A percentile compares a stretch with the other conserved stretches of the same genome.
phyloP scores from a whole-genome alignment of 768 basidiomycete genomes.

The Suillus ampliporus region DNA sequence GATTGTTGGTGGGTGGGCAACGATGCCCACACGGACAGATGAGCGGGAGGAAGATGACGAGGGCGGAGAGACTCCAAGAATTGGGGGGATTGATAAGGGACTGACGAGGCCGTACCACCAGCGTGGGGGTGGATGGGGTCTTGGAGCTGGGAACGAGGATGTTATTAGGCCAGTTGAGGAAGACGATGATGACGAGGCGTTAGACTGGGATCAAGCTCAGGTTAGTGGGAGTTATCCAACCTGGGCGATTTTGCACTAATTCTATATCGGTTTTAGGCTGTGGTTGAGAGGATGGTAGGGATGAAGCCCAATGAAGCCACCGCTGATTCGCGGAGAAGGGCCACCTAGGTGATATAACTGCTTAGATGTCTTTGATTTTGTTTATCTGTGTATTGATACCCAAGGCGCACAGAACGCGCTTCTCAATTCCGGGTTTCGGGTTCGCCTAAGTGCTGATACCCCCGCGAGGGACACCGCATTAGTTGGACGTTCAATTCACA shows the following conservation, averaged over 20 bases:
- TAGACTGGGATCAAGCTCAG: constrained; percentile 78
- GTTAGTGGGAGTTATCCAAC: constrained; percentile 34
- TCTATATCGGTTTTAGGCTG: constrained; percentile 42
- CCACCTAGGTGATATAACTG: constrained; percentile 18
- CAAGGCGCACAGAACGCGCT: too few species aligned
- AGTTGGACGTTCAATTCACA: neutral
- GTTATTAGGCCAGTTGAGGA: constrained; percentile 51
- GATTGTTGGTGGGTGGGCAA: constrained; percentile 32
- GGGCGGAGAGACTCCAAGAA: constrained; percentile 62
- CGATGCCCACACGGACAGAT: constrained; percentile 38
- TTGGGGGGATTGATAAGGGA: constrained; percentile 48
- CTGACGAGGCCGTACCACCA: constrained; percentile 22
- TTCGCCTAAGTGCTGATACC: too few species aligned
- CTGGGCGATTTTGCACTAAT: neutral
- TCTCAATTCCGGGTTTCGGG: too few species aligned
- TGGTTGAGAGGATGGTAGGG: constrained; percentile 64
- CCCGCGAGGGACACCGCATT: too few species aligned
- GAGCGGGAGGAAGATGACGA: constrained; percentile 47
- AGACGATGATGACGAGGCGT: constrained; percentile 66
- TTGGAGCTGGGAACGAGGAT: constrained; percentile 65
- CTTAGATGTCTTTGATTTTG: neutral
- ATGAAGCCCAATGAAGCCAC: constrained; percentile 43
- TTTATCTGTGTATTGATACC: neutral
- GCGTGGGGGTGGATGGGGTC: constrained; percentile 75
- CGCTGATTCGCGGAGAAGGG: constrained; percentile 33